Evolutionary conservation across 2,329 filamentous ascomycete genomes (phyloP).

Genomic region (Blumeria hordei): DNA sequence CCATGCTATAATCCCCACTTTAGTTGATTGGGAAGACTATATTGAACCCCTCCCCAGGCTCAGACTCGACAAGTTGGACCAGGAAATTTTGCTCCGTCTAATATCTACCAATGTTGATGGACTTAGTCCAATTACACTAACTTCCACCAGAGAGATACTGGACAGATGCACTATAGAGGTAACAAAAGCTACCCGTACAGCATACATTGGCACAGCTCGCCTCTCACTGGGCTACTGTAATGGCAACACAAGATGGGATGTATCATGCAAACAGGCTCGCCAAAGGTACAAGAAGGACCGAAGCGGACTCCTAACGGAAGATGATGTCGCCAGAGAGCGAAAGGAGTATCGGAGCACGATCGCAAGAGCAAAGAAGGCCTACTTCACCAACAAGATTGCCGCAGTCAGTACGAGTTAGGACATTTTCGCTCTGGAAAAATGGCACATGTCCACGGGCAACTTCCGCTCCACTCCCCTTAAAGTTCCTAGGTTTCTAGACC

Average conservation of each 20-base stretch:
- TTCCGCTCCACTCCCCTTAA: not conserved
- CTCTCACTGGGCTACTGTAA: not conserved
- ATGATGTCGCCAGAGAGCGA: not conserved
- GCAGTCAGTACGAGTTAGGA: not conserved
- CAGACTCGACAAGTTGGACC: not conserved
- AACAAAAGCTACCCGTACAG: not conserved
- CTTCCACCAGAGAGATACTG: not conserved
- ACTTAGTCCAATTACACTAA: not conserved
- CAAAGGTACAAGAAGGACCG: not conserved
- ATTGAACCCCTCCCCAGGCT: not conserved
- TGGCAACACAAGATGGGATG: not conserved
- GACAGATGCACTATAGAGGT: not conserved
- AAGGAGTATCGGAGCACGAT: too few species aligned
- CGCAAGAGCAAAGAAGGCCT: too few species aligned
- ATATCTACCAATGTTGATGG: not conserved
- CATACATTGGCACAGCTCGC: not conserved
- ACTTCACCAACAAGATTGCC: too few species aligned
- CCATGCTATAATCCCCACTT: not conserved
- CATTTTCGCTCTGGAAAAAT: conserved; percentile 1
- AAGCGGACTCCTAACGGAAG: not conserved
- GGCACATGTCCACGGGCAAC: conserved; percentile 1
- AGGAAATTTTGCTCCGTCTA: not conserved
- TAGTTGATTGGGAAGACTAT: not conserved
- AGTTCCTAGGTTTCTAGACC: not conserved
- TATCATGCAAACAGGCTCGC: not conserved